Evolutionary conservation across 106 monocot genomes (phyloP), one percentile per base, ranked within the genome.

Genomic region (Amphibolis antarctica): DNA sequence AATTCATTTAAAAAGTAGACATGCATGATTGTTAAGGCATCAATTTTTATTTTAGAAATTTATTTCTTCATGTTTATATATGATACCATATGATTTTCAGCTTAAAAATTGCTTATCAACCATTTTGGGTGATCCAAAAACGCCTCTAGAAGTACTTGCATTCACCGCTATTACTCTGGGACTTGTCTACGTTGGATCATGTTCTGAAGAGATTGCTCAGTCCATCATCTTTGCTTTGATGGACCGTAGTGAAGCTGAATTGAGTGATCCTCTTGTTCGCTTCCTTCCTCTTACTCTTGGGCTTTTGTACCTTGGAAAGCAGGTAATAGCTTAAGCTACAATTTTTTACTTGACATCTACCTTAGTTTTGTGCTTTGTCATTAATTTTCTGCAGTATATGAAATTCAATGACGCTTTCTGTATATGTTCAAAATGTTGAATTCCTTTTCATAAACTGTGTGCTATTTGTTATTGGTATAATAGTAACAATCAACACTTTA

Each of bases 271-370:
- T 9, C 81, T 98, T 30, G 82, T 78, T 52, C 86, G 96, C 22
- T 68, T 98, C n/a, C 84, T 98, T 23, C 96, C 90, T 64, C 84
- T 98, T 28, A 91, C 96, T n/a, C 96, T 98, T 74, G 96, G 96
- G 27, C 84, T 98, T 66, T 75, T 98, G 12, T 91, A 91, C 75
- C 90, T 98, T 63, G 90, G 96, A 67, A 98, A 98, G 69, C 96
- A 98, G 85, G 96, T 91, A 79, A 69, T 46, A 11, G 0, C 55
- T 24, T 24, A 5, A 55, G 48, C 48, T 12, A 2, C 26, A 10
- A 14, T 6, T 15, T 57, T 28, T 10, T 10, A 28, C 57, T 6
- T 27, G 10, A 19, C 24, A 53, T 53, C 10, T 22, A 5, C 44
- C 7, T 2, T 36, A 36, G 36, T 2, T 36, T 36, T 36, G 7